Conservation (phyloP, 257 asterid genomes). For the Paraleonurus japonicus region DNA sequence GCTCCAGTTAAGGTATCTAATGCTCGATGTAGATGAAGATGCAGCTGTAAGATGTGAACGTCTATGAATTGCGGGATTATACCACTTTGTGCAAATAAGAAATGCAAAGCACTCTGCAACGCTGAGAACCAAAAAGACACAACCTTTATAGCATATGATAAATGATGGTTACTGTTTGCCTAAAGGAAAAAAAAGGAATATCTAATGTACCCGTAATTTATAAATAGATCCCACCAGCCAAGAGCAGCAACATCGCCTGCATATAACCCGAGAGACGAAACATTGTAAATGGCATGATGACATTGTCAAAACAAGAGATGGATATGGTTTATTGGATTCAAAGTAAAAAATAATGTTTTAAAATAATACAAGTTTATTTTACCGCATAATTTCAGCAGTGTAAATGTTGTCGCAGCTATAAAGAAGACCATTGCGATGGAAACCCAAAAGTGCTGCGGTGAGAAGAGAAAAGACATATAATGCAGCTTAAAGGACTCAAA, state of each 20-base stretch:
- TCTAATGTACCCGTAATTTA: conserved; percentile 74
- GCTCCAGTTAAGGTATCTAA: conserved; percentile 51
- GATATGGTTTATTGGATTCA: not conserved
- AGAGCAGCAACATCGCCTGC: conserved; percentile 96
- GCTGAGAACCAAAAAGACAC: conserved; percentile 43
- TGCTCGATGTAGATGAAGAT: conserved; percentile 52
- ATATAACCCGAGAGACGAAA: conserved; percentile 18
- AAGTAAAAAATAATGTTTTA: not conserved
- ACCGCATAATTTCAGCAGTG: conserved; percentile 88
- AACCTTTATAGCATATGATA: conserved; percentile 16
- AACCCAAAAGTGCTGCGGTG: conserved; percentile 96
- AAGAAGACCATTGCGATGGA: conserved; percentile 97
- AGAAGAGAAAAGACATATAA: not conserved
- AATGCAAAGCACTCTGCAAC: conserved; percentile 95
- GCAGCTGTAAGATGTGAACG: conserved; percentile 45
- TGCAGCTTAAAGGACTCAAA: not conserved
- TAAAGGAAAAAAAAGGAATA: conserved; percentile 14
- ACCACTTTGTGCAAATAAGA: conserved; percentile 93
- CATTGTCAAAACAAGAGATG: not conserved
- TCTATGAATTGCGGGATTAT: conserved; percentile 91
- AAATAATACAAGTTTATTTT: conserved; percentile 26
- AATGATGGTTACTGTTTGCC: not conserved
- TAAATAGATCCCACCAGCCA: conserved; percentile 98
- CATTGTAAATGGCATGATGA: conserved; percentile 2
- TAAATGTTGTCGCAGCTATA: conserved; percentile 88